Evolutionary conservation across 768 basidiomycete genomes (phyloP), one percentile per base, ranked within the genome.

Genomic region (Mycena polygramma): DNA sequence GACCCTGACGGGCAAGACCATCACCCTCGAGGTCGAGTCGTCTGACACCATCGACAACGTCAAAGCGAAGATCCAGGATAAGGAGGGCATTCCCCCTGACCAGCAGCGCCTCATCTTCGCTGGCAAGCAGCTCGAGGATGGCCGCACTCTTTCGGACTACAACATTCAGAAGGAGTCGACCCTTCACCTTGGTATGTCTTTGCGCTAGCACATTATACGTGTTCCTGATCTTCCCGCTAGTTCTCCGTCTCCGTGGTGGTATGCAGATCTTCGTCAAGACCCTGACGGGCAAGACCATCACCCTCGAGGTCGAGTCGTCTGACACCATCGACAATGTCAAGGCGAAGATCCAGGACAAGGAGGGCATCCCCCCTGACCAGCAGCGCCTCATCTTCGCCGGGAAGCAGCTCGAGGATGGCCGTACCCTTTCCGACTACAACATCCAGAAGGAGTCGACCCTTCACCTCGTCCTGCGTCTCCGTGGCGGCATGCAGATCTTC

Each of bases 1-100:
- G 83, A 87, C 86, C 49, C 80, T 90, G 4, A 90, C 89, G 22
- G 89, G 89, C 37, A 90, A 90, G 84, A 90, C 89, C 52, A 89
- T 89, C 74, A 89, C 88, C 6, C 71, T 90, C 62, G 89, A 90
- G 77, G 89, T 90, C 46, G 89, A 90, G 77, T 89, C 88, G 2
- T 86, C 85, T 1, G 70, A 71, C 66, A 71, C 70, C 24, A 71
- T 71, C 52, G 70, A 71, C 61, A 71, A 71, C 30, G 70, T 71
- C 54, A 71, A 71, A 55, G 70, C 70, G 24, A 71, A 71, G 70
- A 71, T 71, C 20, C 70, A 71, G 55, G 70, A 71, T 37, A 71
- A 71, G 66, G 70, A 71, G 43, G 70, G 70, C 7, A 71, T 71
- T 37, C 70, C 70, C 8, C 70, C 70, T 6, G 70, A 71, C 66